Base-by-base conservation (phyloP, 2,329 filamentous ascomycete species). In the Drechslerella stenobrocha region DNA sequence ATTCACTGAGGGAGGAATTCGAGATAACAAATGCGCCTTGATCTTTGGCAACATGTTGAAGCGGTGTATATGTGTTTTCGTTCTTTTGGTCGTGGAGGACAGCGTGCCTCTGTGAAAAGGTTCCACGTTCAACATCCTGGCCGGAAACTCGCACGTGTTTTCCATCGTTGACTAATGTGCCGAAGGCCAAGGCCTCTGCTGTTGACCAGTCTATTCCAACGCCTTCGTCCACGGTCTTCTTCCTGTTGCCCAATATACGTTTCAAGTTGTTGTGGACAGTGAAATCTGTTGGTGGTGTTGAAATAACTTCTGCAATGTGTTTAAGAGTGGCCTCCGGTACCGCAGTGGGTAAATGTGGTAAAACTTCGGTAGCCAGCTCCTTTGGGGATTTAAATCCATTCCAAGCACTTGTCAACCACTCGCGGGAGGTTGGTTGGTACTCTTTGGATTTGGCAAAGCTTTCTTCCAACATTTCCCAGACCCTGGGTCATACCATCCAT, bases 311-410 rank as follows among this genome's bases (percentile, higher is more conserved):
- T 60, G 86, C 91, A 75, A 98, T 90, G 77, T 90, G 86, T 77
- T 89, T 84, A 69, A 97, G 79, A 11, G 84, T 86, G 70, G 87
- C 82, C 67, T 77, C 76, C 70, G 88, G 85, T 44, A 97, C 86
- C 50, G 85, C 88, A 35, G 93, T 98, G 23, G 90, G 87, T 73
- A 89, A 84, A 79, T 98, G 93, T 51, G 92, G 91, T 52, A 98
- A 82, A 45, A 97, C 86, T 80, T 98, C 93, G 22, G 87, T 93
- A 28, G 92, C 91, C 70, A 98, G 82, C 79, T 98, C 93, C 82
- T 96, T 97, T 74, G 93, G 93, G 28, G 91, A 95, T 81, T 97
- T 97, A 85, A 98, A 97, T 70, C 92, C 92, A 80, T 98, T 95
- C 93, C 93, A 98, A 59, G 93, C 92, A 52, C 91, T 96, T 6